phyloP scores from a whole-genome alignment of 2,329 filamentous ascomycete species.

The Hymenoscyphus scutula region DNA sequence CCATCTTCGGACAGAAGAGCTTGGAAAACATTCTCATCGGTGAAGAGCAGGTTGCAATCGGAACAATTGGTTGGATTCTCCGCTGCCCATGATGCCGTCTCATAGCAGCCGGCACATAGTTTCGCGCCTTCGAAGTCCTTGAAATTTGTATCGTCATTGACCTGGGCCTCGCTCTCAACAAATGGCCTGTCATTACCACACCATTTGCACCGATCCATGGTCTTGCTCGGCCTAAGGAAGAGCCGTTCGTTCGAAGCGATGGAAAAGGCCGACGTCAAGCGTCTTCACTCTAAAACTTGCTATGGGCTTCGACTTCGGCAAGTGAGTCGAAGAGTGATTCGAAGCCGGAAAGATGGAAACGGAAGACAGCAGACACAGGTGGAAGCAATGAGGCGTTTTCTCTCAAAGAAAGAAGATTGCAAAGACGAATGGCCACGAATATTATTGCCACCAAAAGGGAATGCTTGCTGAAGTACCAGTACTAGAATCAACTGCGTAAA shows the following conservation, averaged over 20 bases:
- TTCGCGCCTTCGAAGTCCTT: slow-evolving; percentile 9
- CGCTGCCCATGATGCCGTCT: slow-evolving; percentile 2
- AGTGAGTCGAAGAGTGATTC: neutral
- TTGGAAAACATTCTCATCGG: neutral
- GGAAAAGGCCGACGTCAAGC: neutral
- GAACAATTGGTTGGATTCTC: slow-evolving; percentile 3
- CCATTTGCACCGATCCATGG: slow-evolving; percentile 15
- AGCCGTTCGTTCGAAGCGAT: neutral
- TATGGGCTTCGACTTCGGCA: neutral
- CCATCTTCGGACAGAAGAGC: slow-evolving; percentile 8
- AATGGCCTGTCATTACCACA: slow-evolving; percentile 1
- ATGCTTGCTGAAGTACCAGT: neutral
- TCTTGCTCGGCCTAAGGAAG: neutral
- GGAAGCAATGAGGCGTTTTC: neutral
- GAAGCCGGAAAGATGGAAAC: neutral
- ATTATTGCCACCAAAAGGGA: neutral
- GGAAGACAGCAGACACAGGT: neutral
- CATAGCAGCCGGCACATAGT: slow-evolving; percentile 1
- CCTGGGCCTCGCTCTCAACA: neutral
- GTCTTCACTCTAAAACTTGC: neutral
- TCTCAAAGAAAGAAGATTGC: neutral
- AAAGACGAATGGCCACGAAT: neutral
- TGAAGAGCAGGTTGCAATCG: slow-evolving; percentile 7
- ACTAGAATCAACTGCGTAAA: neutral
- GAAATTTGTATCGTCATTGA: neutral